Conservation (phyloP, 2,329 filamentous ascomycete genomes). For the Colletotrichum tropicicola region DNA sequence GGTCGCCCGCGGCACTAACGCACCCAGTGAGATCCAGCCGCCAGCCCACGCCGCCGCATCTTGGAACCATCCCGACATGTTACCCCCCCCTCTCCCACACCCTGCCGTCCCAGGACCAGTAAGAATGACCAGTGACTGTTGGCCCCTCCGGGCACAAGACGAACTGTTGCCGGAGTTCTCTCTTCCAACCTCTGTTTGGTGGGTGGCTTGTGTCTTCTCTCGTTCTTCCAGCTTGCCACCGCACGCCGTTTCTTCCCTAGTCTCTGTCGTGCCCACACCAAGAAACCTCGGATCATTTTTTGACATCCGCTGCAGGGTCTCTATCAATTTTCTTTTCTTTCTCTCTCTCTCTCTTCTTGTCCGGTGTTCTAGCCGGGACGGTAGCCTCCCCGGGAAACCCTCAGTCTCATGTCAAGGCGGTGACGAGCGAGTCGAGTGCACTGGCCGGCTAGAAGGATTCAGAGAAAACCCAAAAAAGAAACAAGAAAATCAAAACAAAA, state of each 20-base stretch:
- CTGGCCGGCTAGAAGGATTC: constrained; percentile 3
- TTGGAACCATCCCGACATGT: constrained; percentile 17
- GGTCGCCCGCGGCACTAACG: background rate
- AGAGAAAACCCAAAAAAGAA: background rate
- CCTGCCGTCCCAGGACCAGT: background rate
- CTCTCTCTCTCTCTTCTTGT: too few species aligned
- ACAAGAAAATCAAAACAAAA: background rate
- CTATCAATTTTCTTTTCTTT: too few species aligned
- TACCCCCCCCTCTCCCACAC: background rate
- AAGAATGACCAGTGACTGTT: background rate
- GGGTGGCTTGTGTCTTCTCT: background rate
- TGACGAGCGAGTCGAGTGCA: background rate
- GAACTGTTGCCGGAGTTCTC: too few species aligned
- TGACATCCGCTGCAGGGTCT: constrained; percentile 10
- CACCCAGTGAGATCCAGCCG: constrained; percentile 24
- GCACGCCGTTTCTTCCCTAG: background rate
- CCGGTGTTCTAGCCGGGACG: background rate
- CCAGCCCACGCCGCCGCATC: constrained; percentile 21
- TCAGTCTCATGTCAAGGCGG: background rate
- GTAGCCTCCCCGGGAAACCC: background rate
- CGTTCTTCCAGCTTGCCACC: background rate
- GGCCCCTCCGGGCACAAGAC: background rate
- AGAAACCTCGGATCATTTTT: background rate
- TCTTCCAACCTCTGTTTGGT: background rate
- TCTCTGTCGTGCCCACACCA: too few species aligned